Base-by-base conservation (phyloP, 2,329 filamentous ascomycete species). In the Alternaria consortialis region DNA sequence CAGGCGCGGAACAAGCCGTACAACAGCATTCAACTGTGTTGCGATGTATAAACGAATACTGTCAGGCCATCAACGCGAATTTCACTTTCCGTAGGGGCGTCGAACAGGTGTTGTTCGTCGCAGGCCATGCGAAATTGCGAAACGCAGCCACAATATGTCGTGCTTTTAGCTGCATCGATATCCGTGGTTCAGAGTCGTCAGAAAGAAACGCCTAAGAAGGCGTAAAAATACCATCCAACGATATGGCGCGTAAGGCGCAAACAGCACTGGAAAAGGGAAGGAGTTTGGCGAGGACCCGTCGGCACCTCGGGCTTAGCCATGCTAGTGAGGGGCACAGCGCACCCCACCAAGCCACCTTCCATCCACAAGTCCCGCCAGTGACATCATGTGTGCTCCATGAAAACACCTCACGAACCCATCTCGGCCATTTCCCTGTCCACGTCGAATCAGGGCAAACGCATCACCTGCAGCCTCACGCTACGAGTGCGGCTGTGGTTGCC, bases 61-160 rank as follows among this genome's bases (percentile, higher is more conserved):
- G 12, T 20, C 36, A 23, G 20, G 17, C 7, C 5, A 42, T 23
- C 9, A 12, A n/a, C 17, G 39, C 39, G 20, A 12, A 9, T 7
- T 12, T 42, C 20, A 17, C 2, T 42, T 13, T 7, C 17, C 43
- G 43, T 17, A 42, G 31, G 5, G 48, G n/a, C 11, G 39, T 54
- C 20, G 5, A 13, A 34, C 17, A 9, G 15, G 42, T 34, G 46
- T 47, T 58, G 43, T 58, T 53, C n/a, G 13, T 9, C 20, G 13
- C 31, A 54, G 50, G 17, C 34, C 7, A 6, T 17, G 3, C 5
- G 2, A 8, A 13, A 63, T 65, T 57, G 56, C 63, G 52, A 53
- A 65, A 66, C 25, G 31, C 50, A 58, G 66, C 64, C 64, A 67
- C 60, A 2, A 27, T 39, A 67, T 68, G 66, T 68, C 66, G 66